Evolutionary conservation across 352 stramenopile species (phyloP), one percentile per base, ranked within the genome.

Genomic region (Phytophthora sp.): DNA sequence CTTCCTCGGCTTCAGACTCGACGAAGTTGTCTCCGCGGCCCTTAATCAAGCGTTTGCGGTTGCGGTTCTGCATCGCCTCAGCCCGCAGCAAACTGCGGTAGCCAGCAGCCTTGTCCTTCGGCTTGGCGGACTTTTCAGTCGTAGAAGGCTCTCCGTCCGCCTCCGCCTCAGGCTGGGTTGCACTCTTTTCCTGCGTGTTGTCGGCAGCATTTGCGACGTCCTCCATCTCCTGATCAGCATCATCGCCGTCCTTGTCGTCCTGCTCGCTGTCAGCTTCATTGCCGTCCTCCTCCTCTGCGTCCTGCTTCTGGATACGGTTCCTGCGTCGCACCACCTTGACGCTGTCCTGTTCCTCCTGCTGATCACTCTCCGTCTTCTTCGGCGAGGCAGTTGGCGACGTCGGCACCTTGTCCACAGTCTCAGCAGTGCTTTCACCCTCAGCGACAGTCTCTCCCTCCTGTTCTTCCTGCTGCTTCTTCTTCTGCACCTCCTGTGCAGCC

Each of bases 1-100:
- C 83, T 81, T 95, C 87, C 45, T 95, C 87, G 64, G 87, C 87
- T 69, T 95, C 87, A 0, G 78, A 87, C 57, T 95, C 87, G 12
- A 95, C 80, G 52, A 93, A 89, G 50, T 82, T 79, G 15, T 74
- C 74, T 2, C 68, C 69, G 8, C 61, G 61, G 26, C 73, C 69
- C 34, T 88, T 85, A 9, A 72, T 39, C 4, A 91, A 57, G 0
- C 81, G 77, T 43, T 89, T 89, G 15, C 81, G 82, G n/a, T 77
- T 71, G 20, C 73, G 72, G 12, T 69, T 86, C 51, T 83, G 66
- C 35, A 69, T 53, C 0, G 82, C 82, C 42, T 95, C 87, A 3
- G 65, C 79, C 20, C 74, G 76, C 28, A 95, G 55, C 27, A 95
- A 48, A n/a, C 64, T 76, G 18, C 87, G 83, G 56, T 82, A 95